phyloP scores from a whole-genome alignment of 192 early-diverging fungal species.

The Mortierella hygrophila region DNA sequence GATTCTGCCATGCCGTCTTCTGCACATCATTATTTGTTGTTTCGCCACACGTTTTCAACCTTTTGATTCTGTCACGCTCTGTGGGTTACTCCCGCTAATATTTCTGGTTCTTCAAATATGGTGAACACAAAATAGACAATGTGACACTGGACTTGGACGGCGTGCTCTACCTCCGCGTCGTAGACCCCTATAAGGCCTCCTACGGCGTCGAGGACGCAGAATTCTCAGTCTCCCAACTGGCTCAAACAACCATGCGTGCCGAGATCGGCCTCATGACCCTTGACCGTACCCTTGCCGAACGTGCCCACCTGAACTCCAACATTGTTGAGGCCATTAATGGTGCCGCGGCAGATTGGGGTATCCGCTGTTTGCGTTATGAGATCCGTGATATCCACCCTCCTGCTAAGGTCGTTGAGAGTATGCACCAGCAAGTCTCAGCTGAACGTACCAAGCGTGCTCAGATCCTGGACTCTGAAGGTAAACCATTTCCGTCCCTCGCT shows the following conservation, averaged over 20 bases:
- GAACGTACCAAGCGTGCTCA: constrained; percentile 95
- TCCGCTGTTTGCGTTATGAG: constrained; percentile 94
- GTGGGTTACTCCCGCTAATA: too few species aligned
- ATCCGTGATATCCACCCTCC: constrained; percentile 96
- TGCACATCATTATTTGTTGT: not conserved
- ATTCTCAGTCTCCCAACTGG: constrained; percentile 93
- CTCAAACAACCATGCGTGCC: constrained; percentile 98
- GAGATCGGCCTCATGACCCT: constrained; percentile 98
- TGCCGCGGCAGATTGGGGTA: constrained; percentile 94
- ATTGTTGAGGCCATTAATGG: constrained; percentile 96
- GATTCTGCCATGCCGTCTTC: not conserved
- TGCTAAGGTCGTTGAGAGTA: constrained; percentile 89
- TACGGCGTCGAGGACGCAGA: constrained; percentile 95
- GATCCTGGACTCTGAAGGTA: constrained; percentile 85
- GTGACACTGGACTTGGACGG: constrained; percentile 95
- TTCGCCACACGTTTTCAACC: not conserved
- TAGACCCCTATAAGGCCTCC: constrained; percentile 92
- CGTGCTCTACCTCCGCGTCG: constrained; percentile 91
- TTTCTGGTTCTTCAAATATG: too few species aligned
- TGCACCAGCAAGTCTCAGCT: constrained; percentile 98
- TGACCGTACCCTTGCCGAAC: constrained; percentile 93
- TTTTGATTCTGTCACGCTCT: too few species aligned
- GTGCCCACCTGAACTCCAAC: constrained; percentile 89
- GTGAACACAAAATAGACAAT: constrained; percentile 72
- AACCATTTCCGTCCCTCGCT: not conserved